Conservation (phyloP, 2,329 filamentous ascomycete species). For the Paraphoma sp. region DNA sequence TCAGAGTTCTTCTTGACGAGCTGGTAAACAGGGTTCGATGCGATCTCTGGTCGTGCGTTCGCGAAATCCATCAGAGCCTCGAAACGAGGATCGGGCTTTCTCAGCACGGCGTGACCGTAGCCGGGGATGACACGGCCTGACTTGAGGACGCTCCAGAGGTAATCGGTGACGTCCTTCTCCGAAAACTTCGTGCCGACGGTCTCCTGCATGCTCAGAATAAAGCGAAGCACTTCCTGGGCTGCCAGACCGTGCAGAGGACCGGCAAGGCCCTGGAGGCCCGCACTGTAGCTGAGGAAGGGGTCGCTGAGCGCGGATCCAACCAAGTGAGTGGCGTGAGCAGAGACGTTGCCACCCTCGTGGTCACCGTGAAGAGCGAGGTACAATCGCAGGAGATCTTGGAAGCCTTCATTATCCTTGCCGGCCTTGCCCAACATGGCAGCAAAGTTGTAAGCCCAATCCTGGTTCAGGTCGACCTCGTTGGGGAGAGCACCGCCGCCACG, state of each 20-base stretch:
- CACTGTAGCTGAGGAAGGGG: conserved; percentile 94
- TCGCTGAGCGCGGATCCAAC: conserved; percentile 95
- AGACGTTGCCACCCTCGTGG: conserved; percentile 98
- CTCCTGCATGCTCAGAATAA: conserved; percentile 96
- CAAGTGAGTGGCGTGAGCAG: conserved; percentile 91
- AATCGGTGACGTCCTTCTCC: conserved; percentile 82
- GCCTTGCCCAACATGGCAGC: conserved; percentile 93
- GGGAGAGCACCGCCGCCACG: conserved; percentile 75
- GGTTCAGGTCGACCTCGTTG: conserved; percentile 76
- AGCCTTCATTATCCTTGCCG: conserved; percentile 85
- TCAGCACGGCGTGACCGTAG: conserved; percentile 93
- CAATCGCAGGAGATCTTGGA: conserved; percentile 91
- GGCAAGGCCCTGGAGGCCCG: conserved; percentile 91
- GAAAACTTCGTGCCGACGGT: conserved; percentile 79
- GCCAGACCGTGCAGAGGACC: conserved; percentile 94
- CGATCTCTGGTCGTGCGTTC: conserved; percentile 81
- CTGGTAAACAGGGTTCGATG: conserved; percentile 86
- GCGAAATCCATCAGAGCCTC: conserved; percentile 97
- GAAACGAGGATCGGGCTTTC: conserved; percentile 96
- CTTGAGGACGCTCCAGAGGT: conserved; percentile 92
- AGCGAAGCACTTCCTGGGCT: conserved; percentile 95
- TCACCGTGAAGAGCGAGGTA: conserved; percentile 97
- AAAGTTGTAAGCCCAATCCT: conserved; percentile 99
- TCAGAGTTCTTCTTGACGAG: conserved; percentile 93
- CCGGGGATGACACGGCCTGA: conserved; percentile 93